These are phyloP conservation scores for Hemileccinum impolitum DNA, from an alignment of 768 basidiomycete genomes.

Conservation along the genomic window DNA sequence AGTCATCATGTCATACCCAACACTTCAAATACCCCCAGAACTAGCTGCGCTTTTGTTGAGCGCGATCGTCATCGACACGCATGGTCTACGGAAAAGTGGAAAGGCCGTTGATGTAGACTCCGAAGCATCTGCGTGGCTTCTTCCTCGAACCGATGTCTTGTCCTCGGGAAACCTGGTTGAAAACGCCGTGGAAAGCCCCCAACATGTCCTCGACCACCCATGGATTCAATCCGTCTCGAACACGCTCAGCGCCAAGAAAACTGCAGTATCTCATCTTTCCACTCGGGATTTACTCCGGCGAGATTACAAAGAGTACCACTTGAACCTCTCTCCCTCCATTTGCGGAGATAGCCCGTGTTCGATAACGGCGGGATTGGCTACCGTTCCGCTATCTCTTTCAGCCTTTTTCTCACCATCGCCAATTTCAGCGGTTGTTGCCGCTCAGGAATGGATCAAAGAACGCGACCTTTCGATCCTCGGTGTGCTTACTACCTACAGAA, in stretches of 20 bases:
- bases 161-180: conserved; percentile 10
- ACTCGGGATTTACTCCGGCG: conserved; percentile 79
- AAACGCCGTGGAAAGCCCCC: conserved; percentile 3
- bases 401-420: conserved; percentile 33
- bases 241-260: conserved; percentile 55
- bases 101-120: conserved; percentile 71
- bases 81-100: conserved; percentile 70
- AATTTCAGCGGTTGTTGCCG: conserved; percentile 5
- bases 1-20: conserved; percentile 22
- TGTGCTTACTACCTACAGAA: conserved; percentile 70
- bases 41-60: conserved; percentile 77
- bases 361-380: conserved; percentile 73
- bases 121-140: conserved; percentile 60
- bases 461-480: conserved; percentile 67
- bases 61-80: conserved; percentile 85
- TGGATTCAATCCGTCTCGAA: conserved; percentile 47
- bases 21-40: conserved; percentile 42
- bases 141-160: conserved; percentile 50
- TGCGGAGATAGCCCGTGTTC: conserved; percentile 25
- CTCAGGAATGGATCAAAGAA: conserved; percentile 62
- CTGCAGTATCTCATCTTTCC: conserved; percentile 60
- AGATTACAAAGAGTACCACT: conserved; percentile 91
- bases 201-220: conserved; percentile 36
- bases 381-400: conserved; percentile 71
- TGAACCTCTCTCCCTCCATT: conserved; percentile 37